Evolutionary conservation across 345 rosid species (phyloP).

Genomic region (Theobroma cacao): DNA sequence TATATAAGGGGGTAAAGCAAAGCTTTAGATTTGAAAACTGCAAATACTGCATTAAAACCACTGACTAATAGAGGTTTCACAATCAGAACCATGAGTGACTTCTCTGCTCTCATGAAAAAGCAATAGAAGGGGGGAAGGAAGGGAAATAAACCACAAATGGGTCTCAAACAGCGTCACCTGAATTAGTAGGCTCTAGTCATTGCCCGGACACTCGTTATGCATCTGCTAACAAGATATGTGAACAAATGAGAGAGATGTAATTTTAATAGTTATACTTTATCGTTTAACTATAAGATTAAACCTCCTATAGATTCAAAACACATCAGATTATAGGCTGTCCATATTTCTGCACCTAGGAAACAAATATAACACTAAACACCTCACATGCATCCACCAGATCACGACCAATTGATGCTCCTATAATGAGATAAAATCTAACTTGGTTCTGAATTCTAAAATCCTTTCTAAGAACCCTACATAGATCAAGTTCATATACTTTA

Average conservation of each 20-base stretch:
- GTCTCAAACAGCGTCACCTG: conserved; percentile 10
- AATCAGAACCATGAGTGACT: not conserved
- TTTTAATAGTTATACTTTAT: not conserved
- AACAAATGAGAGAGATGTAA: not conserved
- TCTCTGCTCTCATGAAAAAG: not conserved
- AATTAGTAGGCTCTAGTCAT: not conserved
- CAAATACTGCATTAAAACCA: not conserved
- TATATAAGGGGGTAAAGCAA: not conserved
- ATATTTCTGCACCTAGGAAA: not conserved
- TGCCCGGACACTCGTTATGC: not conserved
- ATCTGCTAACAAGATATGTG: conserved; percentile 10
- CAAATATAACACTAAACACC: not conserved
- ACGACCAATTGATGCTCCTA: not conserved
- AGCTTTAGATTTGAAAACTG: not conserved
- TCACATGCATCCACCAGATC: not conserved
- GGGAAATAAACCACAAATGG: not conserved
- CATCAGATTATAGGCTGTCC: too few relatives aligned
- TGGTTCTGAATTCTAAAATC: not conserved
- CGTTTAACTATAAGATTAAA: not conserved
- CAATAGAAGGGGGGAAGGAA: not conserved
- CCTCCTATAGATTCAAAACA: not conserved
- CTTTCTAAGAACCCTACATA: not conserved
- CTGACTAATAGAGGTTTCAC: not conserved
- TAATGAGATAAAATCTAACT: not conserved
- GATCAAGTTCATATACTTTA: not conserved